Conservation (phyloP, 164 flowering plant genomes). For the Nymphaea colorata region DNA sequence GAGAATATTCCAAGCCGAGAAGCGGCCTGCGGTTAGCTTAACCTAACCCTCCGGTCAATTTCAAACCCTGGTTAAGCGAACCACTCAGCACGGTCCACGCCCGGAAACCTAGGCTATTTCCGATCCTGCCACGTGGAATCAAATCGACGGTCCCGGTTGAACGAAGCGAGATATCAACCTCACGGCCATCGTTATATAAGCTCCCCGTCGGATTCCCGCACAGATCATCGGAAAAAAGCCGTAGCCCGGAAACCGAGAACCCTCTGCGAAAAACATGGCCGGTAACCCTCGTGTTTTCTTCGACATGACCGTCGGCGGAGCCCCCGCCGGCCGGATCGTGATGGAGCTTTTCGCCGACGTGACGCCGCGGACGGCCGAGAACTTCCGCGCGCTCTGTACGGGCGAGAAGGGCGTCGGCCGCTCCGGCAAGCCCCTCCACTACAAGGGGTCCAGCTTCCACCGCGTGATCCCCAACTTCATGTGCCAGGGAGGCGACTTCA, state of each 20-base stretch:
- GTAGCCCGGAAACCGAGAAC: not conserved
- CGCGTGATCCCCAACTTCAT: constrained; percentile 29
- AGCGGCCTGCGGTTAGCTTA: not conserved
- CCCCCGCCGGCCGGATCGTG: constrained; percentile 23
- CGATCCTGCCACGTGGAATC: not conserved
- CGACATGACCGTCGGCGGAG: constrained; percentile 24
- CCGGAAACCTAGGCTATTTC: not conserved
- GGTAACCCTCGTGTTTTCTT: constrained; percentile 30
- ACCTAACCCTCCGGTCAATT: not conserved
- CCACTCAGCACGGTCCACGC: not conserved
- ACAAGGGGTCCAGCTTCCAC: constrained; percentile 28
- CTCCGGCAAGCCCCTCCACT: constrained; percentile 28
- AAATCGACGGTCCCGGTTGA: not conserved
- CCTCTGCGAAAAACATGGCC: not conserved
- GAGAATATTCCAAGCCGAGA: not conserved
- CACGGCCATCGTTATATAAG: not conserved
- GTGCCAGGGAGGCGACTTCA: constrained; percentile 45
- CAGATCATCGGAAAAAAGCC: not conserved
- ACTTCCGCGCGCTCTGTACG: constrained; percentile 55
- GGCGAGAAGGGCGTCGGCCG: constrained; percentile 52
- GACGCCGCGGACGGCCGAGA: constrained; percentile 27
- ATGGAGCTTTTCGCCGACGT: constrained; percentile 29
- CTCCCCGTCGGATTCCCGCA: not conserved
- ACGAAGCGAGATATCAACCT: not conserved
- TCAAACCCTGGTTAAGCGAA: not conserved